phyloP scores from a whole-genome alignment of 2,329 filamentous ascomycete species.

The Tolypocladium nubicola region DNA sequence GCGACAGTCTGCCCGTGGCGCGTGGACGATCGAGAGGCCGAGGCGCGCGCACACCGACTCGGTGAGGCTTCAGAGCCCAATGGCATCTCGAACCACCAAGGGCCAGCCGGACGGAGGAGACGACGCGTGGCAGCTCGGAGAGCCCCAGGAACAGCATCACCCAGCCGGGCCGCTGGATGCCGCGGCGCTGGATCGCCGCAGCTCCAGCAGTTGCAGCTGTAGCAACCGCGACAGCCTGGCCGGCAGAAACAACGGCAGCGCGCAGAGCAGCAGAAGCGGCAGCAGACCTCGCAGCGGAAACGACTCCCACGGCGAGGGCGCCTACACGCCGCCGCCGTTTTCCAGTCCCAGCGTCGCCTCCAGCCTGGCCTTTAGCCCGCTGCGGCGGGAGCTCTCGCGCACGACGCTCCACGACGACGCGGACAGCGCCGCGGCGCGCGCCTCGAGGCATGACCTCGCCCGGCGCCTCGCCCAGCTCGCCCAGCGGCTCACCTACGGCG shows the following conservation, averaged over 20 bases:
- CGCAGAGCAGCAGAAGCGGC: conserved; percentile 3
- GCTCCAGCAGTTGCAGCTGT: conserved; percentile 7
- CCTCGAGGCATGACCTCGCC: conserved; percentile 33
- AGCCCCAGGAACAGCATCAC: background rate
- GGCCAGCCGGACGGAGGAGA: background rate
- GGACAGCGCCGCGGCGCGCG: conserved; percentile 10
- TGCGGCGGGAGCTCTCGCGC: conserved; percentile 15
- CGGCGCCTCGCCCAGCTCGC: conserved; percentile 27
- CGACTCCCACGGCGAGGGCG: background rate
- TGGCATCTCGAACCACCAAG: background rate
- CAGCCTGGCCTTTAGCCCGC: conserved; percentile 20
- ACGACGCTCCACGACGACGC: conserved; percentile 3
- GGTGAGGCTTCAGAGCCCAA: background rate
- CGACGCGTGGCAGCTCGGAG: background rate
- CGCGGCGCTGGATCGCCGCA: conserved; percentile 8
- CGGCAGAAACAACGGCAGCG: background rate
- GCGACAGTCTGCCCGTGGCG: background rate
- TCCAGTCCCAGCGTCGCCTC: conserved; percentile 23
- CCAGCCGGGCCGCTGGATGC: background rate
- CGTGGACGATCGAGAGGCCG: background rate
- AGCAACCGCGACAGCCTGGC: conserved; percentile 3
- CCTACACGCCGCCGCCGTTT: conserved; percentile 16
- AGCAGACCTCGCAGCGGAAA: conserved; percentile 4
- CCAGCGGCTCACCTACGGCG: conserved; percentile 22
- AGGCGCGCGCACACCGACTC: background rate